Percentiles rank a stretch among this genome's conserved stretches.
Evolutionary conservation across 2,329 filamentous ascomycete species (phyloP).

Genomic region (Ceratocystis smalleyi): DNA sequence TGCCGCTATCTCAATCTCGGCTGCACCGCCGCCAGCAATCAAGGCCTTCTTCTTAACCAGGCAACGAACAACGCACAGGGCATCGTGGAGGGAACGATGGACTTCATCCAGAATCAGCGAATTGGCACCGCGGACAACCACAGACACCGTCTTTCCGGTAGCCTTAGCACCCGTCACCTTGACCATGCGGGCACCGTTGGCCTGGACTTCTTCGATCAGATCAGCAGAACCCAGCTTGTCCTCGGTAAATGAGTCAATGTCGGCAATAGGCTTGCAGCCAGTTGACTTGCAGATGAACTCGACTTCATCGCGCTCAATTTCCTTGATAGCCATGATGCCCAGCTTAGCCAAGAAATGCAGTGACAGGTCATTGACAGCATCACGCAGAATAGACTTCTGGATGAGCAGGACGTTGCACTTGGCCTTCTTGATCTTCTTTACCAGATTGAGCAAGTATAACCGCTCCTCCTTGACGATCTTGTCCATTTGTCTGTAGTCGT

Average conservation of each 20-base stretch:
- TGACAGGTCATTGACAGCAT: conserved; percentile 93
- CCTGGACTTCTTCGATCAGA: conserved; percentile 80
- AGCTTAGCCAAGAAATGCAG: conserved; percentile 96
- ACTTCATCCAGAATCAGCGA: conserved; percentile 89
- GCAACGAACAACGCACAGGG: conserved; percentile 91
- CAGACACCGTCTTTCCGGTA: conserved; percentile 75
- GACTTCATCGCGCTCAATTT: conserved; percentile 95
- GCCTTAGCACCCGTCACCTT: conserved; percentile 86
- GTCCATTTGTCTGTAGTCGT: conserved; percentile 99
- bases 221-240: conserved; percentile 94
- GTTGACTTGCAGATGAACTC: conserved; percentile 99
- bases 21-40: conserved; percentile 88
- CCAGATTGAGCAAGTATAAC: conserved; percentile 93
- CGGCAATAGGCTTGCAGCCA: conserved; percentile 96
- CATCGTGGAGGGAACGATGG: conserved; percentile 90
- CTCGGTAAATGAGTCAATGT: conserved; percentile 96
- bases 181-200: conserved; percentile 77
- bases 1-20: conserved; percentile 90
- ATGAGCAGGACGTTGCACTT: conserved; percentile 98
- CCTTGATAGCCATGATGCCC: conserved; percentile 89
- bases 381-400: conserved; percentile 93
- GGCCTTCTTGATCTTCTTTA: conserved; percentile 99
- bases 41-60: conserved; percentile 99
- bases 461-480: conserved; percentile 99
- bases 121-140: conserved; percentile 91